Conservation (phyloP, 257 asterid genomes). For the Solanum gandarillasii region DNA sequence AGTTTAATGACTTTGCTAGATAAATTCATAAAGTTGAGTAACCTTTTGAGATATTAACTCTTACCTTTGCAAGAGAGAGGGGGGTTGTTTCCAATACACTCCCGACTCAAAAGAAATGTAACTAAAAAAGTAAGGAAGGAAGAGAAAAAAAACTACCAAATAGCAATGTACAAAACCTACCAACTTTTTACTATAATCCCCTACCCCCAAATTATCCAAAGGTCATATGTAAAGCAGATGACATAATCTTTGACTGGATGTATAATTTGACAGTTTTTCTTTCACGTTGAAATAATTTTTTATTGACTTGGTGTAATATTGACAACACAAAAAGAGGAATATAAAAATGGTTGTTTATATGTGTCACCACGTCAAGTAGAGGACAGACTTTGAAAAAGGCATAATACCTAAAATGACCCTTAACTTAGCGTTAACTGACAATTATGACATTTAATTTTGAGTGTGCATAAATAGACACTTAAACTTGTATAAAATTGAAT, state of each 20-base stretch:
- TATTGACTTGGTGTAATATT: neutral
- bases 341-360: neutral
- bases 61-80: neutral
- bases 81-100: neutral
- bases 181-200: neutral
- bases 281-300: neutral
- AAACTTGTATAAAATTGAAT: too few relatives aligned
- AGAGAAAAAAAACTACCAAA: too few relatives aligned
- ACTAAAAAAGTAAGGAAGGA: too few relatives aligned
- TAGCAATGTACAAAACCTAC: neutral
- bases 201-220: neutral
- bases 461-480: accelerated
- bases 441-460: accelerated
- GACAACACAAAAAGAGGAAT: neutral
- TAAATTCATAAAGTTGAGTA: too few relatives aligned
- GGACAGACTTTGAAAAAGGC: neutral
- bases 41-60: too few relatives aligned
- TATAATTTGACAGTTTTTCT: neutral
- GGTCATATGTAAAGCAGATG: neutral
- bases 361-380: neutral
- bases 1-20: too few relatives aligned
- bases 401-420: too few relatives aligned
- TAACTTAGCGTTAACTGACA: accelerated
- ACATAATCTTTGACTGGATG: neutral
- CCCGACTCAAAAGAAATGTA: neutral